Evolutionary conservation across 257 asterid species (phyloP).

Genomic region (Solanum chilense): DNA sequence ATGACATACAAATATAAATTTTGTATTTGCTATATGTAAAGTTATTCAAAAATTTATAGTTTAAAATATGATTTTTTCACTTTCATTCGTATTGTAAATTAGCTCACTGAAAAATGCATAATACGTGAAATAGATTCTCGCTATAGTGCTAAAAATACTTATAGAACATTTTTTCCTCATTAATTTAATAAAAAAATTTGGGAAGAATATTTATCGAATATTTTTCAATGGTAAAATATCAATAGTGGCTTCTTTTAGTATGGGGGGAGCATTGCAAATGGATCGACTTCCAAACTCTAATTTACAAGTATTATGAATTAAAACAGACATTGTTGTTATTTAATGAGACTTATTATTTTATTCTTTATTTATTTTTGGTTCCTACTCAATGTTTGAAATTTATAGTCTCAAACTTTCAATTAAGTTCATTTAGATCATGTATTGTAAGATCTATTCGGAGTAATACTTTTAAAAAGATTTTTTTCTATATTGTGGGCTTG

Average conservation of each 20-base stretch:
- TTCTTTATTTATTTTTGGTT: too few species aligned
- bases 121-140: neutral
- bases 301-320: neutral
- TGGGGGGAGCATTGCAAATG: neutral
- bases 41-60: too few species aligned
- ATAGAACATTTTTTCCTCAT: too few species aligned
- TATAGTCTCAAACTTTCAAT: too few species aligned
- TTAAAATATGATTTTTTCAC: too few species aligned
- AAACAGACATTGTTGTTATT: neutral
- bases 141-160: too few species aligned
- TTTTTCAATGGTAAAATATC: neutral
- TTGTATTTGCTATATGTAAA: too few species aligned
- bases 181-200: neutral
- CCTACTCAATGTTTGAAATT: neutral
- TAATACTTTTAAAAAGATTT: fast-evolving
- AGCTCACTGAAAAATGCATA: neutral
- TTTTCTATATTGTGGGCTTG: fast-evolving
- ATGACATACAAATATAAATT: too few species aligned
- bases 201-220: neutral
- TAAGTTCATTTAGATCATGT: fast-evolving
- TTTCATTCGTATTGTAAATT: too few species aligned
- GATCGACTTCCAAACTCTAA: neutral
- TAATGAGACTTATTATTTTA: neutral
- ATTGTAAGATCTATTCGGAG: too few species aligned
- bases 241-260: too few species aligned